These are phyloP conservation scores for Jackrogersella minutella DNA, from an alignment of 495 filamentous ascomycete species.

Conservation along the genomic window DNA sequence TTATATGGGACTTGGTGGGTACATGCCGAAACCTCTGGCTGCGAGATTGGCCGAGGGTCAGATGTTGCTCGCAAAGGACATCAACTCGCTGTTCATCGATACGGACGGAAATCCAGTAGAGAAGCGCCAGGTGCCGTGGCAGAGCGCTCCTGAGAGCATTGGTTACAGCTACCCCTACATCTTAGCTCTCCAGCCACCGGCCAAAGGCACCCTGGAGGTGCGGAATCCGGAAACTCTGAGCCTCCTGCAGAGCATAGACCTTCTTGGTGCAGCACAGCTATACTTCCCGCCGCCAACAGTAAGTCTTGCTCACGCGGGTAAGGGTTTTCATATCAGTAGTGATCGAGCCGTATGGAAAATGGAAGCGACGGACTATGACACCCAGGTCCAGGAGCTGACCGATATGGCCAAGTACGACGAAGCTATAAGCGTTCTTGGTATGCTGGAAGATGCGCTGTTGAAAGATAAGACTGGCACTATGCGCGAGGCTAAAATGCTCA, in stretches of 20 bases:
- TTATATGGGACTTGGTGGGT: slow-evolving; percentile 92
- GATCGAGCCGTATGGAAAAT: slow-evolving; percentile 94
- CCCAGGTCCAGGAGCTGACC: slow-evolving; percentile 86
- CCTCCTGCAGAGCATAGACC: slow-evolving; percentile 80
- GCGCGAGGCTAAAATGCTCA: slow-evolving; percentile 85
- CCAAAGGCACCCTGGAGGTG: slow-evolving; percentile 88
- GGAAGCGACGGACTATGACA: slow-evolving; percentile 91
- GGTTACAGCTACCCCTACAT: slow-evolving; percentile 98
- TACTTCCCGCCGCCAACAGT: slow-evolving; percentile 95
- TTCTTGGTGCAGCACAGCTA: slow-evolving; percentile 80
- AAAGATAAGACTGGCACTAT: slow-evolving; percentile 81
- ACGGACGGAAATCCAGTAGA: slow-evolving; percentile 81
- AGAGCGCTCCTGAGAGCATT: slow-evolving; percentile 83
- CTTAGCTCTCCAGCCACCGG: slow-evolving; percentile 80
- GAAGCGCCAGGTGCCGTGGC: slow-evolving; percentile 90
- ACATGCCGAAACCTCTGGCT: slow-evolving; percentile 87
- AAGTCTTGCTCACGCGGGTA: slow-evolving; percentile 90
- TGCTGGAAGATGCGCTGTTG: slow-evolving; percentile 92
- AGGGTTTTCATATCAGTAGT: slow-evolving; percentile 89
- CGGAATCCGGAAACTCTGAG: slow-evolving; percentile 91
- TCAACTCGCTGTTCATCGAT: slow-evolving; percentile 92
- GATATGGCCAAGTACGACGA: slow-evolving; percentile 83
- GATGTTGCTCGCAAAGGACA: slow-evolving; percentile 90
- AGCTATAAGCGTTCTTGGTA: slow-evolving; percentile 83
- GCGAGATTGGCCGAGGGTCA: slow-evolving; percentile 83